These are phyloP conservation scores for Boletus mariae DNA, from an alignment of 1,284 basidiomycete species.

Conservation along the genomic window DNA sequence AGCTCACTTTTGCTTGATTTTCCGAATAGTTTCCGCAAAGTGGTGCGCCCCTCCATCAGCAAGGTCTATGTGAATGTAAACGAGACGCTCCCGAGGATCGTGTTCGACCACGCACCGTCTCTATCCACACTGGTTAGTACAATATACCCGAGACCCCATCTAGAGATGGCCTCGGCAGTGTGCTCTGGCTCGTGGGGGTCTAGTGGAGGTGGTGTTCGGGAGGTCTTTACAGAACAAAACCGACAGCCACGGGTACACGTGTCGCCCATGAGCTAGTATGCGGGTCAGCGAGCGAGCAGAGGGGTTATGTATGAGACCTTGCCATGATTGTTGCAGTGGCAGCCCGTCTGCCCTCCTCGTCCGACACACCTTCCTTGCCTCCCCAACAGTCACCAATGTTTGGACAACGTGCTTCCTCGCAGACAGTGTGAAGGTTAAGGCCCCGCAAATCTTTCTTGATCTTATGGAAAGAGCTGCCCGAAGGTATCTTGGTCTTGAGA, in stretches of 20 bases:
- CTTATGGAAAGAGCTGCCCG: conserved; percentile 82
- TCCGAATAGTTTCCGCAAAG: conserved; percentile 91
- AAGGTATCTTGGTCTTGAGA: conserved; percentile 92
- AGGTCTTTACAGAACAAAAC: conserved; percentile 98
- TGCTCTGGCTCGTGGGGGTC: conserved; percentile 98
- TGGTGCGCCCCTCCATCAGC: conserved; percentile 90
- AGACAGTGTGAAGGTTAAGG: conserved; percentile 91
- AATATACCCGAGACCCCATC: conserved; percentile 98
- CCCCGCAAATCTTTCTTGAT: conserved; percentile 97
- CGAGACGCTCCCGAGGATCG: background rate
- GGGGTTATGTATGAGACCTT: conserved; percentile 20
- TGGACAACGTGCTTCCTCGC: conserved; percentile 98
- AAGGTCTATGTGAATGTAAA: conserved; percentile 58
- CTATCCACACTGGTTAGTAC: conserved; percentile 96
- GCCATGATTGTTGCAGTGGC: conserved; percentile 99
- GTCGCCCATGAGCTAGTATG: conserved; percentile 88
- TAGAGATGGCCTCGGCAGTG: conserved; percentile 96
- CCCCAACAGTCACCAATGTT: conserved; percentile 99
- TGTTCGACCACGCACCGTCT: conserved; percentile 60
- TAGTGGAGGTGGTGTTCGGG: conserved; percentile 80
- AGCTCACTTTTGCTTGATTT: conserved; percentile 89
- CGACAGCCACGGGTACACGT: conserved; percentile 97
- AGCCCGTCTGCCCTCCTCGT: conserved; percentile 71
- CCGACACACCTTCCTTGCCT: conserved; percentile 72
- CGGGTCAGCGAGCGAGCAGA: conserved; percentile 7